Conservation (phyloP, 2,329 filamentous ascomycete genomes). For the Scedosporium minutisporum region DNA sequence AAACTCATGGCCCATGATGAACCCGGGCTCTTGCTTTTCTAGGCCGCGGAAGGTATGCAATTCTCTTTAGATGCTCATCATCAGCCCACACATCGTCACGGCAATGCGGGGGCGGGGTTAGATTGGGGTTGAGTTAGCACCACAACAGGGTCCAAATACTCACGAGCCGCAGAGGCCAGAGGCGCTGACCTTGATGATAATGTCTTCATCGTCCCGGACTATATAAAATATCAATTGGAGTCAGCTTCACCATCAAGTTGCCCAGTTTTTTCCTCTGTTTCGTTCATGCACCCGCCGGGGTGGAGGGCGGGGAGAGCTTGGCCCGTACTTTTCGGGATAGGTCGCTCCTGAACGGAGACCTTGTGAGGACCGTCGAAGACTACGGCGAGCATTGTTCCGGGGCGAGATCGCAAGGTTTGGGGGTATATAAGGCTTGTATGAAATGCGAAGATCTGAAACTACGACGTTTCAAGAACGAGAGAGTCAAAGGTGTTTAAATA, state of each 20-base stretch:
- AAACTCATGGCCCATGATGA: slow-evolving; percentile 71
- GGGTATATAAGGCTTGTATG: background rate
- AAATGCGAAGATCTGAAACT: too few relatives aligned
- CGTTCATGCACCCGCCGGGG: background rate
- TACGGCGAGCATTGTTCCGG: slow-evolving; percentile 66
- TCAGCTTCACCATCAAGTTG: background rate
- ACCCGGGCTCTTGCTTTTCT: slow-evolving; percentile 53
- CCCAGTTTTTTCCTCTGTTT: background rate
- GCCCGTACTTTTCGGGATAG: slow-evolving; percentile 54
- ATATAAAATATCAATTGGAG: slow-evolving; percentile 11
- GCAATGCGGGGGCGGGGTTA: slow-evolving; percentile 4
- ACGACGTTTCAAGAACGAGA: too few relatives aligned
- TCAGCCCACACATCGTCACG: too few relatives aligned
- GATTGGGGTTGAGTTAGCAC: background rate
- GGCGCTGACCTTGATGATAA: slow-evolving; percentile 5
- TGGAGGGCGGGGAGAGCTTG: slow-evolving; percentile 2
- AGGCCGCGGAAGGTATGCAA: slow-evolving; percentile 77
- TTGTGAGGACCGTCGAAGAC: slow-evolving; percentile 73
- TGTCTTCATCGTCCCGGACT: slow-evolving; percentile 1
- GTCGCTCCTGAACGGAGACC: slow-evolving; percentile 68
- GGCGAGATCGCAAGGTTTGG: slow-evolving; percentile 6
- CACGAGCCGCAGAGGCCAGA: slow-evolving; percentile 6
- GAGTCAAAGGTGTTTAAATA: too few relatives aligned
- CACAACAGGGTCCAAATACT: slow-evolving; percentile 11
- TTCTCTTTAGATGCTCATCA: slow-evolving; percentile 42